Base-by-base conservation (phyloP, 148 eudicot genomes). In the Rhododendron williamsianum region DNA sequence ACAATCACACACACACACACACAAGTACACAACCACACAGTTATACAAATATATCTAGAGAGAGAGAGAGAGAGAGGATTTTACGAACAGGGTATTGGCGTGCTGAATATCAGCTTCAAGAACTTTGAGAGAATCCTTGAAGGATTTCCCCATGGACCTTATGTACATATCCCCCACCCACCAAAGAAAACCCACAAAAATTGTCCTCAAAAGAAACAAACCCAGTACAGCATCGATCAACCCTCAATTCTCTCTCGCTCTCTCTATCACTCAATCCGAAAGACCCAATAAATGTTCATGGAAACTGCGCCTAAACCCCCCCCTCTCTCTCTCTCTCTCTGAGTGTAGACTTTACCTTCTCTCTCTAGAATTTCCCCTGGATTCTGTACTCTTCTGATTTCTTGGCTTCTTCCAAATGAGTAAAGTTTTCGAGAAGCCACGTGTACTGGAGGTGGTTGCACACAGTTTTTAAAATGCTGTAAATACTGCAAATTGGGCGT, bases 71-170 rank as follows among this genome's bases (percentile, higher is more conserved):
- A 67, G 58, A 84, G 54, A 30, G 3, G 4, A 15, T 78, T 87
- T 71, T 23, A 87, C 92, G 85, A 84, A 96, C 99, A 96, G 89
- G 54, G 94, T 93, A 89, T 96, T 96, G 85, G 99, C 99, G 86
- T 96, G 99, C 83, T 96, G 98, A 90, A 95, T 94, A 92, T 96
- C 98, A 36, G 98, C 99, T 95, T 96, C 99, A 49, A 96, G 96
- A 18, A 92, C 93, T 93, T 96, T 96, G 80, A 96, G 96, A 87
- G 99, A 96, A 89, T 96, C 99, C 92, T 94, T 96, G 89, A 95
- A 96, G 46, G 99, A 95, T 88, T 91, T 96, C 80, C 96, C 88
- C 94, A 94, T 88, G 63, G 94, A 87, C 86, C 91, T 91, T 63
- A 80, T 91, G 83, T 93, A 93, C 98, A 93, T 92, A 65, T 65